phyloP scores from a whole-genome alignment of 164 flowering plant species.

The Piper betle region DNA sequence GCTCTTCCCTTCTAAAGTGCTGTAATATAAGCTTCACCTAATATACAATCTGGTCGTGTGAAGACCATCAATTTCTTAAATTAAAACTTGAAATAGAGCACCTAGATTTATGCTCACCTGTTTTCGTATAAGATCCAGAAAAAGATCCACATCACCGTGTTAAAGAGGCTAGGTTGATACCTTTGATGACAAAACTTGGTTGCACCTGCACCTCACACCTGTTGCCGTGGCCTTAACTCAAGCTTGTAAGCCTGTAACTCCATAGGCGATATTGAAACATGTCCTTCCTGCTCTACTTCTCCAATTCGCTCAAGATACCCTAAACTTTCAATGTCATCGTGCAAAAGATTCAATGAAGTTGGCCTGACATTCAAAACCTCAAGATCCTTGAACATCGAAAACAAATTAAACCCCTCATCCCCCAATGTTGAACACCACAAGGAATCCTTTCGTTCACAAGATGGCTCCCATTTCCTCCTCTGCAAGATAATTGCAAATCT shows the following conservation, averaged over 20 bases:
- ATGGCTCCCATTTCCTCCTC: conserved; percentile 69
- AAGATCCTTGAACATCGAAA: conserved; percentile 59
- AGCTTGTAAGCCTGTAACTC: conserved; percentile 93
- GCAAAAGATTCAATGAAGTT: conserved; percentile 81
- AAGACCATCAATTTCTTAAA: too few relatives aligned
- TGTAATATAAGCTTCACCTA: too few relatives aligned
- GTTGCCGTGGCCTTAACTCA: conserved; percentile 43
- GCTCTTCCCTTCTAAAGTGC: too few relatives aligned
- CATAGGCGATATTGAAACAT: conserved; percentile 69
- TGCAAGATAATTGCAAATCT: conserved; percentile 59
- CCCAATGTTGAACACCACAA: conserved; percentile 45
- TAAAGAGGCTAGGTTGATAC: too few relatives aligned
- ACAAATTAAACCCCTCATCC: conserved; percentile 56
- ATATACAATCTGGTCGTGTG: too few relatives aligned
- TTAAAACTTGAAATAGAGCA: too few relatives aligned
- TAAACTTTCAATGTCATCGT: conserved; percentile 66
- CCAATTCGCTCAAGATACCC: conserved; percentile 58
- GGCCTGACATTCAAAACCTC: conserved; percentile 48
- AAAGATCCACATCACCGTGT: too few relatives aligned
- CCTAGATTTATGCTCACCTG: too few relatives aligned
- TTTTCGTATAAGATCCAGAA: too few relatives aligned
- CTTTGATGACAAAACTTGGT: background rate
- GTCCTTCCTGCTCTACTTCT: conserved; percentile 59
- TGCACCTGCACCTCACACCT: conserved; percentile 3
- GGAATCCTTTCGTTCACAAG: conserved; percentile 54